Percentiles rank a stretch among this genome's conserved stretches.
Evolutionary conservation across 495 filamentous ascomycete genomes (phyloP).

Genomic region (Hypoxylon lienhwacheense): DNA sequence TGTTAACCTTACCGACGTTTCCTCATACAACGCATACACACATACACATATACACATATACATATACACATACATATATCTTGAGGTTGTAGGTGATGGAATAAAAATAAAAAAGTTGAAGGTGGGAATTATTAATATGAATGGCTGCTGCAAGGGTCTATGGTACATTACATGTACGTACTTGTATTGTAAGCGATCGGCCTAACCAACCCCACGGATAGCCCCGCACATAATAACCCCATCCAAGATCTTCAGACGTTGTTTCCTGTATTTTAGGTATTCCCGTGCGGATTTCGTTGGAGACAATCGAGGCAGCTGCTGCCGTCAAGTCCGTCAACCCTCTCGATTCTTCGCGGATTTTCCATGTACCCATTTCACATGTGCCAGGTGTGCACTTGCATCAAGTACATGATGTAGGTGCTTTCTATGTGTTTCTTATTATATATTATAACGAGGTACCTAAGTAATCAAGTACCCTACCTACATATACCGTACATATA

Average conservation of each 20-base stretch:
- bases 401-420: too few relatives aligned
- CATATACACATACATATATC: too few relatives aligned
- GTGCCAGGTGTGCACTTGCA: too few relatives aligned
- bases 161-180: too few relatives aligned
- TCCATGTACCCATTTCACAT: too few relatives aligned
- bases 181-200: constrained; percentile 31
- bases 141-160: constrained; percentile 22
- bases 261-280: constrained; percentile 24
- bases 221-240: constrained; percentile 35
- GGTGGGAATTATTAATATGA: constrained; percentile 10
- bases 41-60: too few relatives aligned
- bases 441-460: too few relatives aligned
- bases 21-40: too few relatives aligned
- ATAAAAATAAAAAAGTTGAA: constrained; percentile 5
- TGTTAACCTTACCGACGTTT: too few relatives aligned
- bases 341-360: not conserved
- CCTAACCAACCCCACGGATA: constrained; percentile 37
- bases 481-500: not conserved
- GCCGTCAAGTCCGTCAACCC: constrained; percentile 1
- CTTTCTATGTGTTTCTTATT: too few relatives aligned
- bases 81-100: not conserved
- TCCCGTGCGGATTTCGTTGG: constrained; percentile 4
- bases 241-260: constrained; percentile 37
- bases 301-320: constrained; percentile 6
- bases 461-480: not conserved